Evolutionary conservation across 2,329 filamentous ascomycete genomes (phyloP), one percentile per base, ranked within the genome.

Genomic region (Apiospora aurea): DNA sequence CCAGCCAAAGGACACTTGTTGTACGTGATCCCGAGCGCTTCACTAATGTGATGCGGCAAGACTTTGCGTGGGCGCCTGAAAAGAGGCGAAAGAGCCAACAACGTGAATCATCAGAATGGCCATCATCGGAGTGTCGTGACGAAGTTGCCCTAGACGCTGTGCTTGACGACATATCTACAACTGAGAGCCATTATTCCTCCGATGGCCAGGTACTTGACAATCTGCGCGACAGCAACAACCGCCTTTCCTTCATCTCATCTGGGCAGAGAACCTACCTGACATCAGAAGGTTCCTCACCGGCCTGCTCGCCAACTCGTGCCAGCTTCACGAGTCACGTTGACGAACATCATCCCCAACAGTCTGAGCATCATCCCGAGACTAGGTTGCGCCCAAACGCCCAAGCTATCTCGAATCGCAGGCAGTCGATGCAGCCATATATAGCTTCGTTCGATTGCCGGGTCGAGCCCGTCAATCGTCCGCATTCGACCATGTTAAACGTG

Each of bases 221-320:
- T 70, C 80, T 91, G 34, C 84, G 89, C 41, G 87, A 91, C 66
- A 79, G 77, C 41, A 72, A 74, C 1, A 86, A 90, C 73, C 86
- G 90, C 7, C 83, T 90, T 5, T 92, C 90, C 0, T 88, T 85
- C 74, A 83, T 90, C 51, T 92, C 90, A 1, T 90, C 88, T 6
- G 87, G 88, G 8, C 89, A 91, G 77, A 84, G 88, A 72, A 92
- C 90, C 3, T 81, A 89, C 38, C 77, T 90, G 10, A 91, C 89
- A 1, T 91, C 90, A 0, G 85, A 86, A 24, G 85, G 83, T 43
- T 90, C 89, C 0, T 91, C 90, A 0, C 87, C 88, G 2, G 83
- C 87, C 21, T 85, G 83, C 71, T 91, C 90, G 1, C 90, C 90
- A 0, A 85, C 84, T 0, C 82, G 85, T 16, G 86, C 88, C 47